Percentiles rank a stretch among this genome's conserved stretches.
Evolutionary conservation across 176 grass and related monocot species (phyloP).

Genomic region (Avena insularis): DNA sequence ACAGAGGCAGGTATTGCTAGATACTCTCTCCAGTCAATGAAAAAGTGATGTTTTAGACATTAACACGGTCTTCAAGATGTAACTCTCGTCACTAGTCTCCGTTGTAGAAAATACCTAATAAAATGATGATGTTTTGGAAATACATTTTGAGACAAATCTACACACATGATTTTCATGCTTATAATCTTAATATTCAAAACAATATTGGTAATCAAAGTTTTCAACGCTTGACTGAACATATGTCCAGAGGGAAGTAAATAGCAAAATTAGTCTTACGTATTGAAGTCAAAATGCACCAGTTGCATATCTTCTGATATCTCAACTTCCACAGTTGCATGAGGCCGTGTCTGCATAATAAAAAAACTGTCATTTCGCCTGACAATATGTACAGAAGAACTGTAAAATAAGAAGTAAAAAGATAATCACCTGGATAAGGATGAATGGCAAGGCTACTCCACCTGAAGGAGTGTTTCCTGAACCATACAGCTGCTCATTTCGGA

Average conservation of each 20-base stretch:
- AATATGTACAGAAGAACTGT: neutral
- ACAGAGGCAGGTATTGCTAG: neutral
- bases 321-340: slow-evolving; percentile 98
- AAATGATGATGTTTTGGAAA: neutral
- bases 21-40: neutral
- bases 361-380: neutral
- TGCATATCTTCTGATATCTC: slow-evolving; percentile 99
- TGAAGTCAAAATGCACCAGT: slow-evolving; percentile 92
- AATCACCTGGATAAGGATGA: slow-evolving; percentile 96
- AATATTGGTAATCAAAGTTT: neutral
- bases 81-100: neutral
- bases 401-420: slow-evolving; percentile 24
- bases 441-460: slow-evolving; percentile 91
- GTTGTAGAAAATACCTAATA: neutral
- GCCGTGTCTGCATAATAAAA: slow-evolving; percentile 67
- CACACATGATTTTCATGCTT: neutral
- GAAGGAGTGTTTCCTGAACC: slow-evolving; percentile 81
- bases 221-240: neutral
- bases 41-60: neutral
- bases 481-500: slow-evolving; percentile 80
- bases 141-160: neutral
- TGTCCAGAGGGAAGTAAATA: neutral
- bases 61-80: neutral
- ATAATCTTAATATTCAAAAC: neutral
- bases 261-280: slow-evolving; percentile 49